Conservation (phyloP, 805 yeast species). For the Barnettozyma botsteinii region DNA sequence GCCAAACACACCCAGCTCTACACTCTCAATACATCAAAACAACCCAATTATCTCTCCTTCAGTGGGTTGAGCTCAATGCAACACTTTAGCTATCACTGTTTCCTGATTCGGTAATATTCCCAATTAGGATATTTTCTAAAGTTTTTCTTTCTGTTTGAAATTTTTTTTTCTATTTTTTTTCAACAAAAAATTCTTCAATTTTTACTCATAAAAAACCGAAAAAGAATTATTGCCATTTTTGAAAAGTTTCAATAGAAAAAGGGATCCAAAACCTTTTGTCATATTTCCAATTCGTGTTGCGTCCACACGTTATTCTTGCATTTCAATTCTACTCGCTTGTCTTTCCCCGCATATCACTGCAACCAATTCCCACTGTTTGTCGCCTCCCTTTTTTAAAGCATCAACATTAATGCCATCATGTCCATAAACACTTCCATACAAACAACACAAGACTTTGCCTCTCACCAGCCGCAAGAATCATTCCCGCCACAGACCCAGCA, state of each 20-base stretch:
- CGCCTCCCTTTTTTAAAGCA: too few species aligned
- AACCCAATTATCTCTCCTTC: neutral
- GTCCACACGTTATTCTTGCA: too few species aligned
- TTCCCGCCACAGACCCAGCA: neutral
- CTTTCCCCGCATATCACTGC: neutral
- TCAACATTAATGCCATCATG: slow-evolving; percentile 5
- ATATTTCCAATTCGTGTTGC: too few species aligned
- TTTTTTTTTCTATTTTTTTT: too few species aligned
- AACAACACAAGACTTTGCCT: neutral
- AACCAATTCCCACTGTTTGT: neutral
- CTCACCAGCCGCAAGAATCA: neutral
- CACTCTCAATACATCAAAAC: neutral
- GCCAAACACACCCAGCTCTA: neutral
- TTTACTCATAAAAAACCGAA: too few species aligned
- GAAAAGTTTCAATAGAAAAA: too few species aligned
- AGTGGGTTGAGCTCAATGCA: slow-evolving; percentile 2
- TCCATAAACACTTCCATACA: slow-evolving; percentile 2
- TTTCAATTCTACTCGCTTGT: too few species aligned
- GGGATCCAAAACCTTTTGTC: too few species aligned
- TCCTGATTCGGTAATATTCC: neutral
- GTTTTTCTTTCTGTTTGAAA: too few species aligned
- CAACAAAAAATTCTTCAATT: neutral
- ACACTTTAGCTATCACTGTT: neutral
- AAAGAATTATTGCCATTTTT: too few species aligned
- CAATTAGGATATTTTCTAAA: too few species aligned